Evolutionary conservation across 148 eudicot genomes (phyloP), one percentile per base, ranked within the genome.

Genomic region (Cornus suecica): DNA sequence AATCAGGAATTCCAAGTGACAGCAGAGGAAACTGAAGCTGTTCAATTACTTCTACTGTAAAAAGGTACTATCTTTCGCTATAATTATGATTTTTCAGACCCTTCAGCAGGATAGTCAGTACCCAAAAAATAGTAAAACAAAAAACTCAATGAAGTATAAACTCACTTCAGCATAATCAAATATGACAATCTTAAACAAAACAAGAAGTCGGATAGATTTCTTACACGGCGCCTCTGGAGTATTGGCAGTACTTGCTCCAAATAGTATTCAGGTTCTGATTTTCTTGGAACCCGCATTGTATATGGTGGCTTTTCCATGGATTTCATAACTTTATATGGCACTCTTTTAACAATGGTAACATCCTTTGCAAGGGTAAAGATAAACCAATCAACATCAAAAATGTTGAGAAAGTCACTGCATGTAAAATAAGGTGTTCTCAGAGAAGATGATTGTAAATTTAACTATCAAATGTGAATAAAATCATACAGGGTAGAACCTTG

Each of bases 381-480:
- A 89, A 95, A 95, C 99, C 99, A 91, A 80, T 88, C 88, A 73
- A 92, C 94, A 82, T 95, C 99, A 68, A 92, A 95, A 68, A 95
- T 87, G 87, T 95, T 88, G 74, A 78, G 65, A 73, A 95, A 95
- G 84, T 95, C 94, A 73, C 99, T 95, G 97, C 91, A 94, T 62
- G 71, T 66, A 45, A 77, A 70, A 70, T 29, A 7, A 82, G 26
- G 45, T 64, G 23, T 76, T 32, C 37, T 62, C 45, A 31, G 71
- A 62, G 11, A 61, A 41, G 9, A 51, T 48, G 69, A 28, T 70
- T 0, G n/a, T 56, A 56, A 72, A 32, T n/a, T 32, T 60, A 60
- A 32, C 22, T 32, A 48, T 23, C 51, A 58, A 60, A 14, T 34
- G 29, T 30, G 9, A 58, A 30, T 23, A 56, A 32, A 58, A 14